Evolutionary conservation across 257 asterid species (phyloP), one percentile per base, ranked within the genome.

Genomic region (Echium plantagineum): DNA sequence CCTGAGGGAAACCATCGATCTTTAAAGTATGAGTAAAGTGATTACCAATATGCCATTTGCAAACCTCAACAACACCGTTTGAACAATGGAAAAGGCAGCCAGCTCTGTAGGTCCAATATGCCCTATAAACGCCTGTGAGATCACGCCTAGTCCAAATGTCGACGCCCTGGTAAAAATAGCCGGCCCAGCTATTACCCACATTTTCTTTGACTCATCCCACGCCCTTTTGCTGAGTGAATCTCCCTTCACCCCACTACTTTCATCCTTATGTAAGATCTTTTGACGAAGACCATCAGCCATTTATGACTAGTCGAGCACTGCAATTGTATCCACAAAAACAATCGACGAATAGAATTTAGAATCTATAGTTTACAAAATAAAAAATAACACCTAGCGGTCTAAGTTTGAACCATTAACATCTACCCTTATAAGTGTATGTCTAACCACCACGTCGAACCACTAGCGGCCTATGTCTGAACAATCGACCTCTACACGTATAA

Each of bases 61-160:
- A 38, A 81, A 78, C 46, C 88, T 74, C 55, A 74, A 62, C 47
- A 76, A 62, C 42, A 81, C 81, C 13, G 83, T 76, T 48, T 61
- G 74, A n/a, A 81, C 81, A 15, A 81, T 68, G 4, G 87, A 78
- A 52, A 73, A 81, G 21, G 85, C 87, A 32, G 87, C 87, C 5
- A 81, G 75, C 32, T 81, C 81, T 10, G 55, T 67, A 0, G 84
- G 52, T 13, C 82, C 81, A 35, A 76, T 64, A 19, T 76, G 83
- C 17, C 88, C 88, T 3, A 81, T 67, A 59, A 81, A 81, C 0
- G 83, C 77, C 54, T 81, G 88, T 52, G 65, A 76, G 48, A 78
- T 74, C 17, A 81, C 74, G 21, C 66, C 71, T 2, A 71, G 69
- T 7, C 85, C 85, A 52, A 78, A 81, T 6, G 85, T 76, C 8